Percentiles rank a stretch among this genome's conserved stretches.
phyloP scores from a whole-genome alignment of 2,329 filamentous ascomycete species.

The Ceratocystis cacaofunesta region DNA sequence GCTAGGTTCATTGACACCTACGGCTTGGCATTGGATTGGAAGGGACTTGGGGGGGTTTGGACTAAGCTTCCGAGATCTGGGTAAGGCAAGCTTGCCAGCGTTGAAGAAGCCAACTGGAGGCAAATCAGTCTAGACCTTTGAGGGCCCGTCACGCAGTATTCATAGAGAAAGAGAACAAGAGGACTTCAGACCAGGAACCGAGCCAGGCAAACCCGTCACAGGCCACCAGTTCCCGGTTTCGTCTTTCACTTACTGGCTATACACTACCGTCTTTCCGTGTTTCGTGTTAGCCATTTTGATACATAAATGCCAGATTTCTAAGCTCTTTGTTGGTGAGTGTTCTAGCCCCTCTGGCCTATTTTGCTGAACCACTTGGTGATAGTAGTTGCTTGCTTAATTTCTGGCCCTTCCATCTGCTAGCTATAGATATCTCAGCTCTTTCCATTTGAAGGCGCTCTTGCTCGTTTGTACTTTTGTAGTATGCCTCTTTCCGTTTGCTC shows the following conservation, averaged over 20 bases:
- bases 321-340: not conserved
- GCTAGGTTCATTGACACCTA: conserved; percentile 6
- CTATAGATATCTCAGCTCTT: no score
- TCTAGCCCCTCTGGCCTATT: not conserved
- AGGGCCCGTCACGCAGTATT: no score
- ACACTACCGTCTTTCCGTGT: not conserved
- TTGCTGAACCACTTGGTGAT: not conserved
- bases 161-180: no score
- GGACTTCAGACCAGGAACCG: not conserved
- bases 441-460: no score
- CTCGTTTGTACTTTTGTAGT: not conserved
- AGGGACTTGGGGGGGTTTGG: no score
- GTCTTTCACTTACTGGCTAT: not conserved
- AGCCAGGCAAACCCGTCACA: not conserved
- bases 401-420: no score
- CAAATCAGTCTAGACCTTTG: no score
- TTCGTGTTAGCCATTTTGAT: not conserved
- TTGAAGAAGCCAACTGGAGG: not conserved
- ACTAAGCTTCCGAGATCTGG: no score
- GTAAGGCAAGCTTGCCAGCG: not conserved
- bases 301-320: not conserved
- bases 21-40: not conserved
- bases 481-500: not conserved
- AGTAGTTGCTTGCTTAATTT: not conserved
- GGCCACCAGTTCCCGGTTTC: not conserved